Base-by-base conservation (phyloP, 2,329 filamentous ascomycete species). In the Ophiostoma himal-ulmi region DNA sequence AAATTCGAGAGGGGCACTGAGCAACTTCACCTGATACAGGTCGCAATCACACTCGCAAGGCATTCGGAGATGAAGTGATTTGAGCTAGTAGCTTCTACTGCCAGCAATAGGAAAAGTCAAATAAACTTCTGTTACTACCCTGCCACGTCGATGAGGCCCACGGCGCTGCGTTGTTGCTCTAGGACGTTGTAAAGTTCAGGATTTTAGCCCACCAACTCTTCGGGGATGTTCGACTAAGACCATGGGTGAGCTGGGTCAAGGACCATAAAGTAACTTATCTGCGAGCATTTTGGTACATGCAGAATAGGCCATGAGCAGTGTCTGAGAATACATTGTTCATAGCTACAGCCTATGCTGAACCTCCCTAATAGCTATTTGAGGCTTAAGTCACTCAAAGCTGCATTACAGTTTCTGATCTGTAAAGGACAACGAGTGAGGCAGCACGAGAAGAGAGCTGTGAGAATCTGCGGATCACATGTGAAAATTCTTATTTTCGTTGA, bases 391-490 rank as follows among this genome's bases (percentile, higher is more conserved):
- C 37, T 30, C 30, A 30, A 30, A 30, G 30, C 30, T 30, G 30
- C 30, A 3, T 30, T 30, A 30, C 30, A 30, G 30, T 30, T 30
- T 39, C 37, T 39, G 37, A 10, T 10, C 37, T 39, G 37, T 39
- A 39, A 48, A 20, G 44, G 14, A 48, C 52, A 26, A 26, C 22
- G 39, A 44, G 13, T 57, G 52, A 57, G 22, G 22, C 6, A 17
- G 17, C 11, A 57, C n/a, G 52, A 57, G 44, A 17, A 48, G 39
- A 44, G 22, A 57, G 52, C 7, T 57, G 57, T 14, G 26, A 34
- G 26, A 62, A 62, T 62, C 57, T 62, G 57, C 57, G 26, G 57
- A 62, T 62, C 57, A 62, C 57, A 62, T 62, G 57, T 62, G 57
- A 62, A 62, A 52, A 30, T 34, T 4, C 10, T 57, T 57, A 57